Evolutionary conservation across 176 grass and related monocot species (phyloP), one percentile per base, ranked within the genome.

Genomic region (Carex parvula): DNA sequence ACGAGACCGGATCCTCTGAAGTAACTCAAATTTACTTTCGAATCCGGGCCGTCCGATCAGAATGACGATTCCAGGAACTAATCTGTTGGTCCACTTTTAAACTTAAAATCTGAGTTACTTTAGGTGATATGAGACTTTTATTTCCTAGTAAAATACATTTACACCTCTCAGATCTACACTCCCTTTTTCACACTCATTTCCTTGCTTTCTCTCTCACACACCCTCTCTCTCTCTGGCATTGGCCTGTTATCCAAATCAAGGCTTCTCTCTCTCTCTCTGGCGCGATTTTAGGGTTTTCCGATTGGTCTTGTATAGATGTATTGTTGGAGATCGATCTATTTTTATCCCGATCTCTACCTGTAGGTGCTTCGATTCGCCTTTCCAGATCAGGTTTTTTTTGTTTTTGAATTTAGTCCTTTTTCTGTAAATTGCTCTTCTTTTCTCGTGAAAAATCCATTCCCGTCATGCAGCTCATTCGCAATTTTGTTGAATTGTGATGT

Each of bases 211-310:
- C n/a, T n/a, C n/a, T n/a, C n/a, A 11, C 4, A 5, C 82, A 8
- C 54, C 11, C 83, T 60, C 56, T 85, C 67, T 63, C 54, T 53
- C 22, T 77, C 9, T 30, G n/a, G 46, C 37, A 53, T 32, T 67
- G 13, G 64, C 8, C 18, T 62, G 70, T 76, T 55, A 29, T 84
- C 74, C 84, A 89, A 93, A 81, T 80, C 88, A 84, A 88, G 88
- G 91, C 81, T 83, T 79, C 82, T 81, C 87, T 73, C 86, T n/a
- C n/a, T 63, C 88, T 86, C 82, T 82, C 21, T 20, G 20, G 70
- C 33, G 37, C 11, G 60, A 85, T 22, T 87, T 24, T 44, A 75
- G 83, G 85, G 89, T 80, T 89, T 89, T 83, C 13, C 82, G 54
- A 83, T 77, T 83, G 89, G 77, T 79, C 73, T 32, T 65, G 26